Evolutionary conservation across 2,329 filamentous ascomycete species (phyloP), one percentile per base, ranked within the genome.

Genomic region (Neopestalotiopsis sp.): DNA sequence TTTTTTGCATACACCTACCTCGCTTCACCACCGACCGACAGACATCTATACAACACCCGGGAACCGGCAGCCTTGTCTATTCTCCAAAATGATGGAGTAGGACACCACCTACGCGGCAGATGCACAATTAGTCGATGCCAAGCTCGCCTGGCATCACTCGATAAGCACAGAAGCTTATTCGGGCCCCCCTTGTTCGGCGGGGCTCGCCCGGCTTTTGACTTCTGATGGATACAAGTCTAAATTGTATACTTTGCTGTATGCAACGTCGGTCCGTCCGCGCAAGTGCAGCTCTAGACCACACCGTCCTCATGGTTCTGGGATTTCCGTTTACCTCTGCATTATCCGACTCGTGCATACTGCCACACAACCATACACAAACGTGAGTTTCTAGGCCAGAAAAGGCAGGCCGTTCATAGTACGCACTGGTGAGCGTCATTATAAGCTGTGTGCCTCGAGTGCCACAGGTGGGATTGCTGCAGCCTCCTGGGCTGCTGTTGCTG

Each of bases 361-460:
- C 6, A 30, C 24, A 59, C 24, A 34, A 34, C 12, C 32, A 32
- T 34, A 24, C 32, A 38, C 59, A 30, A 28, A n/a, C 32, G 13
- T 28, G 32, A 62, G 6, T n/a, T 61, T 28, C 59, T 62, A 62
- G 12, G 24, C 59, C 59, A 24, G 14, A 62, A 62, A 32, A 62
- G 59, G 59, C 34, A 62, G 59, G 59, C 59, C 59, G 32, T n/a
- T 28, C 24, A 28, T 28, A 28, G 24, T 28, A 34, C n/a, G 12
- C n/a, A 40, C 34, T 53, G 34, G 9, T 32, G 32, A 14, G 30
- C 59, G 59, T 62, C 59, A 62, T 62, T 28, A 34, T 17, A 28
- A 17, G 14, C 7, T 20, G 17, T 24, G 45, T 20, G 45, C n/a
- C 17, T 20, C 17, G 45, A 53, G n/a, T 17, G 45, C 24, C 17